Base-by-base conservation (phyloP, 345 rosid species). In the Combretum micranthum region DNA sequence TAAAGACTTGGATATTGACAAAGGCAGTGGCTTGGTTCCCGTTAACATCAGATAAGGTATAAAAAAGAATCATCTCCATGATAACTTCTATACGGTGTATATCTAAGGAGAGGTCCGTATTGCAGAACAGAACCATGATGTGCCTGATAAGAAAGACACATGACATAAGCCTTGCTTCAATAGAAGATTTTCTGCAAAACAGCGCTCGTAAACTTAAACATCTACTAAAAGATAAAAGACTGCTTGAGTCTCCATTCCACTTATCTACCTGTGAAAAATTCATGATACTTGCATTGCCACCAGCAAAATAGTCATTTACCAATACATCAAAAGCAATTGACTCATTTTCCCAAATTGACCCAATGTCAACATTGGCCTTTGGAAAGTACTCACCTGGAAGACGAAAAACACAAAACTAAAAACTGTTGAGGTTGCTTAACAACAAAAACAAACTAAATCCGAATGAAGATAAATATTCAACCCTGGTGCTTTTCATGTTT, bases 271-370 rank as follows among this genome's bases (percentile, higher is more conserved):
- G 86, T 20, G 87, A 74, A 71, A 72, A 86, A 42, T 78, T 69
- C 43, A 82, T 50, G 57, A 89, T 70, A 44, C 80, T 89, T 39
- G 86, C 81, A 49, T 77, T 77, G 52, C 60, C 62, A 13, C 89
- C 86, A 17, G 89, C 85, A 43, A 74, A 78, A 70, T 81, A 86
- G 79, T 93, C 99, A 47, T 93, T 93, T 47, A 61, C 83, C 47
- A 93, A 59, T 46, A 75, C 74, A 69, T 89, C 80, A 52, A 89
- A 81, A 44, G 86, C 82, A 50, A 83, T 61, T 2, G 99, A 93
- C 62, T 93, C 96, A 42, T 93, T 94, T 80, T 93, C 99, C 91
- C 84, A 80, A 8, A 85, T 85, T 16, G 70, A 71, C 42, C 80
- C 63, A 22, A 47, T 53, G 66, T 93, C 97, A 70, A 80, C 80